phyloP scores from a whole-genome alignment of 371 early-diverging fungal genomes.

The Mortierella sp. region DNA sequence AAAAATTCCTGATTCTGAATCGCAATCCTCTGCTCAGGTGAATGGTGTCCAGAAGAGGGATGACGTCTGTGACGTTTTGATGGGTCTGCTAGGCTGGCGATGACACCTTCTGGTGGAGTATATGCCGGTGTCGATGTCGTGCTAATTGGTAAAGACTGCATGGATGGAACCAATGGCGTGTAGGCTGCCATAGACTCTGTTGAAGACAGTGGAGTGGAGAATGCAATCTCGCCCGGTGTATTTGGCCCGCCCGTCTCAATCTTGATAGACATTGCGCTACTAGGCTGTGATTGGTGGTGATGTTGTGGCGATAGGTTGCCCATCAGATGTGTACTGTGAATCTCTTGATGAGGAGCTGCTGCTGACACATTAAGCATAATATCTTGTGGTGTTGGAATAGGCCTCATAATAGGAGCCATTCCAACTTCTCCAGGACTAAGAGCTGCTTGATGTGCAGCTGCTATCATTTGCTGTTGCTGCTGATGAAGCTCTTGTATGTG shows the following conservation, averaged over 20 bases:
- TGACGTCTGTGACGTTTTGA: conserved; percentile 44
- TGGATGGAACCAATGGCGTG: conserved; percentile 45
- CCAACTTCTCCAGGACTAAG: neutral
- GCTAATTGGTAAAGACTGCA: conserved; percentile 20
- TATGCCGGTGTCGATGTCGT: conserved; percentile 25
- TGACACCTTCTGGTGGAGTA: conserved; percentile 25
- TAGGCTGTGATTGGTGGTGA: conserved; percentile 23
- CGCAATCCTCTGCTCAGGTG: conserved; percentile 34
- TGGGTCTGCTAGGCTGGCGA: conserved; percentile 20
- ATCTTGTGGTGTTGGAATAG: neutral
- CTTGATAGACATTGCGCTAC: conserved; percentile 8
- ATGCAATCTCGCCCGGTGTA: conserved; percentile 22
- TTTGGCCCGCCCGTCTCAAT: conserved; percentile 6
- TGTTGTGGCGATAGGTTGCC: neutral
- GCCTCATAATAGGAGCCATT: neutral
- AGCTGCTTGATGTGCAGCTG: neutral
- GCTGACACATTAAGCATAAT: neutral
- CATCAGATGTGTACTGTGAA: neutral
- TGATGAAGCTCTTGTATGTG: conserved; percentile 16
- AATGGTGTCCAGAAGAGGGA: conserved; percentile 49
- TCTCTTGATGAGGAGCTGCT: conserved; percentile 10
- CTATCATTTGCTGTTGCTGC: neutral
- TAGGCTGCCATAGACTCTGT: conserved; percentile 22
- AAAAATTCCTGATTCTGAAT: conserved; percentile 38
- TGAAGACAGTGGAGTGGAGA: conserved; percentile 21